Evolutionary conservation across 768 basidiomycete species (phyloP).

Genomic region (Phallus indusiatus): DNA sequence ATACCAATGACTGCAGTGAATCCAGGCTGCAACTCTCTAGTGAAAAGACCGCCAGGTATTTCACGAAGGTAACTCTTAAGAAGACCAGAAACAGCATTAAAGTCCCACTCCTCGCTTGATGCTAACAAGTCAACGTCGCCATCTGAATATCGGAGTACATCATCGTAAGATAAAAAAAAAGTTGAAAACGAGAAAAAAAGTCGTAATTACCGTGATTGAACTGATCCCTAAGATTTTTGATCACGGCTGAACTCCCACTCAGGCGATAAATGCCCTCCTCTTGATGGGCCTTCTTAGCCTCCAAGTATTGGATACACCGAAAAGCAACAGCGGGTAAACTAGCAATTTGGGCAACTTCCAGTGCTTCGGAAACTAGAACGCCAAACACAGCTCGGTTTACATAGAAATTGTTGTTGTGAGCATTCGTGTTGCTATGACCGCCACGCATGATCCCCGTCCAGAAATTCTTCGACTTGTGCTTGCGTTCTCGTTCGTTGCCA

Average conservation of each 20-base stretch:
- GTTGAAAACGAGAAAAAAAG: neutral
- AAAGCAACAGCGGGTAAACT: conserved; percentile 92
- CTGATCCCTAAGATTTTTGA: conserved; percentile 85
- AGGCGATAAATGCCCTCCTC: conserved; percentile 98
- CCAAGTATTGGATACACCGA: conserved; percentile 90
- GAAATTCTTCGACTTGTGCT: conserved; percentile 87
- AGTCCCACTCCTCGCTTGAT: conserved; percentile 92
- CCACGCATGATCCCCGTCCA: conserved; percentile 73
- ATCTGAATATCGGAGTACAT: conserved; percentile 43
- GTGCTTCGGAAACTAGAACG: conserved; percentile 75
- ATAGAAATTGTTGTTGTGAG: conserved; percentile 14
- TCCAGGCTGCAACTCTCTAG: conserved; percentile 79
- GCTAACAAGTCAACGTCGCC: conserved; percentile 90
- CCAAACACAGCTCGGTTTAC: conserved; percentile 77
- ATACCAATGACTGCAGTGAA: conserved; percentile 91
- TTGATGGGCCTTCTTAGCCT: conserved; percentile 86
- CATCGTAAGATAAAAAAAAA: neutral
- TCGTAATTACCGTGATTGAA: conserved; percentile 68
- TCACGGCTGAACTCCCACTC: conserved; percentile 89
- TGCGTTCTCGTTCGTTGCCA: conserved; percentile 57
- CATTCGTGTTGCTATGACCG: neutral
- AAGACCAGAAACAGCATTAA: conserved; percentile 92
- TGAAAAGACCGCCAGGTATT: conserved; percentile 85
- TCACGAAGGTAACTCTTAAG: conserved; percentile 92
- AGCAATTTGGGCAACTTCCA: conserved; percentile 83